phyloP scores from a whole-genome alignment of 176 grass and related monocot species.

The Musa itinerans region DNA sequence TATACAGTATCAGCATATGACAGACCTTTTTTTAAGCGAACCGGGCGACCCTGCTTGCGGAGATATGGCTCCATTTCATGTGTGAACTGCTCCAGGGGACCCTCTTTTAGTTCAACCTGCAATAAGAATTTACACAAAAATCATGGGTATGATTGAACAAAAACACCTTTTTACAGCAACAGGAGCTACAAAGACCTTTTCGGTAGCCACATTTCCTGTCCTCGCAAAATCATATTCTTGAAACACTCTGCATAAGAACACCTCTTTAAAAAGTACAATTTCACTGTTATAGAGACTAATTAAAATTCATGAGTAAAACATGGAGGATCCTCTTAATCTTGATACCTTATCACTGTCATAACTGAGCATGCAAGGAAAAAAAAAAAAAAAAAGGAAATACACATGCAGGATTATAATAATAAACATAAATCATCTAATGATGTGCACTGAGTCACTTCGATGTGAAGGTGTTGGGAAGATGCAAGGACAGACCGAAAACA shows the following conservation, averaged over 20 bases:
- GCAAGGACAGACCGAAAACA: too few species aligned
- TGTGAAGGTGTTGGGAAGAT: too few species aligned
- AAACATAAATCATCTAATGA: too few species aligned
- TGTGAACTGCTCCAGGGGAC: slow-evolving; percentile 46
- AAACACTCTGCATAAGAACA: not conserved
- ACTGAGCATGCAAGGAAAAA: too few species aligned
- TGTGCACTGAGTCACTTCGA: too few species aligned
- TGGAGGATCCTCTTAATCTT: too few species aligned
- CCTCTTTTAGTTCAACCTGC: slow-evolving; percentile 80
- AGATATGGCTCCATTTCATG: slow-evolving; percentile 97
- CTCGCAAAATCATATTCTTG: not conserved
- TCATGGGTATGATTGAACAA: not conserved
- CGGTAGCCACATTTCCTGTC: too few species aligned
- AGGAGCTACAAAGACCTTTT: not conserved
- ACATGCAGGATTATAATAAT: too few species aligned
- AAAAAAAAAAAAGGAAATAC: too few species aligned
- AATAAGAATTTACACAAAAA: not conserved
- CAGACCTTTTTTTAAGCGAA: slow-evolving; percentile 63
- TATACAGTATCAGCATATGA: not conserved
- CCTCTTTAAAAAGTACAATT: slow-evolving; percentile 46
- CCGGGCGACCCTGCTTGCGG: slow-evolving; percentile 70
- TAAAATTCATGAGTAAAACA: too few species aligned
- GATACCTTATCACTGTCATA: too few species aligned
- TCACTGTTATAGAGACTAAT: slow-evolving; percentile 29
- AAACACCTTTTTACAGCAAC: not conserved